Evolutionary conservation across 2,329 filamentous ascomycete genomes (phyloP), one percentile per base, ranked within the genome.

Genomic region (Ophiostoma sp.): DNA sequence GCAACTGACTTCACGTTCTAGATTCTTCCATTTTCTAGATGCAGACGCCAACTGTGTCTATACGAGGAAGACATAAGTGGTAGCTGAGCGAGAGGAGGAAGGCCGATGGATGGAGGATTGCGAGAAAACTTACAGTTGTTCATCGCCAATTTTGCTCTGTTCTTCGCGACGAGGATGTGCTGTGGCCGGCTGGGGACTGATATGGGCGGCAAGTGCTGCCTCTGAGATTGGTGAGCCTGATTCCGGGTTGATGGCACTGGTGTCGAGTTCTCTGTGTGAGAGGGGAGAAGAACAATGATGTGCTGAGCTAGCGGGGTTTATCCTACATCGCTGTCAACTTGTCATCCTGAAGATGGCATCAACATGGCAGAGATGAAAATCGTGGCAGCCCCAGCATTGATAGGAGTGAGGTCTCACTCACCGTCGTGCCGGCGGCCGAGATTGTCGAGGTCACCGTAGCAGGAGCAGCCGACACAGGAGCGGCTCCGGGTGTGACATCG

Each of bases 381-480:
- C 42, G 19, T 4, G 15, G 15, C 3, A 5, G 15, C 39, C 11
- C 39, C 11, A 8, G 39, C 39, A 15, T 17, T 15, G 42, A 3
- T n/a, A 19, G 28, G 1, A n/a, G n/a, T 33, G 3, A 4, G 33
- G 5, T 33, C 5, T 70, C 17, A 0, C 69, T 75, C n/a, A 74
- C 71, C 0, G 73, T 73, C 6, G 55, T 57, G 15, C 59, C 70
- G 8, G 7, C n/a, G 48, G 31, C 59, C 17, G 70, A 55, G 22
- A 66, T 36, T 0, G 61, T 68, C 15, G 69, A 50, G 0, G 71
- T 72, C 15, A 68, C 71, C 1, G 70, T 72, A 19, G 25, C 64
- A 52, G 36, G 12, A 1, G 36, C 57, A n/a, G 57, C 19, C 17
- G 31, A 36, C 2, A 17, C 64, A 3, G 57, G 55, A 19, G 70